Evolutionary conservation across 2,329 filamentous ascomycete genomes (phyloP).

Genomic region (Arthrobotrys entomopaga): DNA sequence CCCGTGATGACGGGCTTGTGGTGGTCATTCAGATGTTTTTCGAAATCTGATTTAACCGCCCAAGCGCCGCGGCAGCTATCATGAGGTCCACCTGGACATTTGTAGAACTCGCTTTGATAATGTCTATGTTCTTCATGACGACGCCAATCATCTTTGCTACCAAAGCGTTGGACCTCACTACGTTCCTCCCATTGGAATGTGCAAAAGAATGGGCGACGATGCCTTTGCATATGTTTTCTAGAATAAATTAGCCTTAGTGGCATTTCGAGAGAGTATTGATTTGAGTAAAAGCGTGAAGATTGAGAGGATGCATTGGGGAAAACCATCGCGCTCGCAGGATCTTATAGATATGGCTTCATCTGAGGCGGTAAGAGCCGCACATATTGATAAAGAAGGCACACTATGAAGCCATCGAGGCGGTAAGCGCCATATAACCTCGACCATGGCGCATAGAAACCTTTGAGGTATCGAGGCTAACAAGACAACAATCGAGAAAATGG

Average conservation of each 20-base stretch:
- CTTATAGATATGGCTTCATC: too few relatives aligned
- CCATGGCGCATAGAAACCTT: too few relatives aligned
- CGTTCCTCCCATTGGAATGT: slow-evolving; percentile 71
- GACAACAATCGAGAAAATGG: neutral
- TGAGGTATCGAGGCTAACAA: too few relatives aligned
- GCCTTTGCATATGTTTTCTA: slow-evolving; percentile 86
- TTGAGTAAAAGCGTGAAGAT: neutral
- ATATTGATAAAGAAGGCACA: too few relatives aligned
- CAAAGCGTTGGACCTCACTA: slow-evolving; percentile 74
- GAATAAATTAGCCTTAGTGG: slow-evolving; percentile 20
- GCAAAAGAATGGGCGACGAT: slow-evolving; percentile 83
- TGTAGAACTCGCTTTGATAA: slow-evolving; percentile 76
- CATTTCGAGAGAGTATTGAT: slow-evolving; percentile 2
- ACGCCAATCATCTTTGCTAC: slow-evolving; percentile 96
- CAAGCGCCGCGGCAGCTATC: slow-evolving; percentile 33
- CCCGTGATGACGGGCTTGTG: slow-evolving; percentile 62
- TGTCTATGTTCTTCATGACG: slow-evolving; percentile 87
- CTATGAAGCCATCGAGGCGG: too few relatives aligned
- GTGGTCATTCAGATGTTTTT: slow-evolving; percentile 69
- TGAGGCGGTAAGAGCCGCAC: too few relatives aligned
- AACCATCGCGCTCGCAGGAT: too few relatives aligned
- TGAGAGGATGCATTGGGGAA: too few relatives aligned
- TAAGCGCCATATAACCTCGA: too few relatives aligned
- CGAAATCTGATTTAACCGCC: slow-evolving; percentile 64
- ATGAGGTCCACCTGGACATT: slow-evolving; percentile 68